Base-by-base conservation (phyloP, 2,329 filamentous ascomycete species). In the Penicillium sp. region DNA sequence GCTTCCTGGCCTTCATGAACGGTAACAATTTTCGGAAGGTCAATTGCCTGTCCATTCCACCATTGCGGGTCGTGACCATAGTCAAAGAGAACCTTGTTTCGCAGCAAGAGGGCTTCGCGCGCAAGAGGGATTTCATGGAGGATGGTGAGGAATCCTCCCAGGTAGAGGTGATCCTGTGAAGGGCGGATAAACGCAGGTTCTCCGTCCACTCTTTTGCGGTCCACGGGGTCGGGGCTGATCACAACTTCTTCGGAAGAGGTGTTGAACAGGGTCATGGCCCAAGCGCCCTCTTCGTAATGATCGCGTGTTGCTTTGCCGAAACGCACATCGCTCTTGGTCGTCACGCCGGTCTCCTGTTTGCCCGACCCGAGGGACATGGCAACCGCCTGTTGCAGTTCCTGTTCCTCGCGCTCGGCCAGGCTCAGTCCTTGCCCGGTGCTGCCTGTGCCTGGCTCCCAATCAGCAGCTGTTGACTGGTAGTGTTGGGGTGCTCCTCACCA, bases 71-170 rank as follows among this genome's bases (percentile, higher is more conserved):
- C 76, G 46, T 76, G 65, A 38, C 79, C 80, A 57, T 85, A 85
- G 49, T 78, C 71, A 2, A 67, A 61, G 23, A 75, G 64, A 5
- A 71, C 58, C 24, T 74, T 66, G 6, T 69, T 68, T n/a, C 76
- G 71, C 35, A 75, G 63, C 10, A 84, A 64, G 8, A 85, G 70
- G 7, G 78, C 77, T 60, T 83, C 80, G 48, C 81, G 74, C 18
- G 77, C 78, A 27, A 79, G 66, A 3, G 82, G 81, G 47, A 85
- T 82, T 18, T 77, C 74, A 59, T 83, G 80, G n/a, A 82, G 72
- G 50, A 86, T 83, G 4, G 81, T 82, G 38, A 86, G 60, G 18
- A 84, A 68, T 3, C 77, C 77, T 25, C 79, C 76, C n/a, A 83
- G 67, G 58, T 81, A 80, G 49, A 79, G 73, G 37, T 70, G 72